Percentiles rank a stretch among this genome's conserved stretches.
phyloP scores from a whole-genome alignment of 2,329 filamentous ascomycete species.

The Fusarium sp. region DNA sequence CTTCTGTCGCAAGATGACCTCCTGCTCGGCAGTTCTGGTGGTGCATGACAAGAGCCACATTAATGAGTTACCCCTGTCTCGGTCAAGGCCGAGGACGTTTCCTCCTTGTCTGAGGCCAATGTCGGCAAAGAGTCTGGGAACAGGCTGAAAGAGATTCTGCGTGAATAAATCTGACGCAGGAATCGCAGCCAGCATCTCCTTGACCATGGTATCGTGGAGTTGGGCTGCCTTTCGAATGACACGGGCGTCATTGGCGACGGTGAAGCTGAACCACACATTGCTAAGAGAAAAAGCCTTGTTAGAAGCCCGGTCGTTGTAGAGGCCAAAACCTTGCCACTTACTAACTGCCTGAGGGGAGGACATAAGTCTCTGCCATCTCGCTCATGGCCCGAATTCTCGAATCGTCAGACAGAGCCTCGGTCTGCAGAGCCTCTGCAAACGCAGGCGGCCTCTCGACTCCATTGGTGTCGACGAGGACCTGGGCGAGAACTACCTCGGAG shows the following conservation, averaged over 20 bases:
- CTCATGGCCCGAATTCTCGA: conserved; percentile 21
- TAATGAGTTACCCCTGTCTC: conserved; percentile 47
- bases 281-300: not conserved
- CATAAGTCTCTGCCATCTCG: conserved; percentile 18
- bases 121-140: conserved; percentile 41
- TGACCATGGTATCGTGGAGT: conserved; percentile 41
- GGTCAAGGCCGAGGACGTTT: conserved; percentile 48
- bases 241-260: conserved; percentile 38
- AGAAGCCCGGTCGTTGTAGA: not conserved
- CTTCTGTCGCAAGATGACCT: conserved; percentile 26
- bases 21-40: conserved; percentile 48
- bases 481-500: conserved; percentile 27
- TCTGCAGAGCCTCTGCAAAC: conserved; percentile 37
- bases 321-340: not conserved
- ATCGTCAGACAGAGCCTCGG: conserved; percentile 30
- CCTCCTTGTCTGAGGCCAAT: conserved; percentile 40
- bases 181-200: conserved; percentile 40
- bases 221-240: conserved; percentile 45
- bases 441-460: conserved; percentile 35
- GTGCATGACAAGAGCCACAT: conserved; percentile 51
- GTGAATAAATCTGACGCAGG: conserved; percentile 40
- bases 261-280: conserved; percentile 34
- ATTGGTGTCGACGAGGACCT: conserved; percentile 30
- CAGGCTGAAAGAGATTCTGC: conserved; percentile 47
- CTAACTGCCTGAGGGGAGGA: conserved; percentile 38